Percentiles rank a stretch among this genome's conserved stretches.
These are phyloP conservation scores for Crepidotus sp. DNA, from an alignment of 1,284 basidiomycete species.

Conservation along the genomic window DNA sequence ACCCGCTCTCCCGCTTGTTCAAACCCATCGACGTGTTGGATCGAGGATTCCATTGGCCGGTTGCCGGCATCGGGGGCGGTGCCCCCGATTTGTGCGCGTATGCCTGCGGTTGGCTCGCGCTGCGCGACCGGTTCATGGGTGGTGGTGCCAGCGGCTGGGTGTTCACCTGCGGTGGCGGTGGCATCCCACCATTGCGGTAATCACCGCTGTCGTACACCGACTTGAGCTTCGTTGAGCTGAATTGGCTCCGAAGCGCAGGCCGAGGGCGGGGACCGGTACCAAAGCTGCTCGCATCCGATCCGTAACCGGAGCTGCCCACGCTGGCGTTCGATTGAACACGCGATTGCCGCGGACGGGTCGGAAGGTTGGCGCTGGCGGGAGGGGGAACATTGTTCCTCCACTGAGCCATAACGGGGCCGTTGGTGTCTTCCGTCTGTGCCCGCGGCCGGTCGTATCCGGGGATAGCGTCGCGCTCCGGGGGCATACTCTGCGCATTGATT, in stretches of 20 bases:
- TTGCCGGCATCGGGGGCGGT: slow-evolving; percentile 56
- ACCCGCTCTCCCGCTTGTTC: slow-evolving; percentile 67
- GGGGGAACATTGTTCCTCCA: slow-evolving; percentile 43
- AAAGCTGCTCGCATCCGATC: slow-evolving; percentile 45
- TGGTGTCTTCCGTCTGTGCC: slow-evolving; percentile 67
- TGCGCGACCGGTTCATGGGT: slow-evolving; percentile 49
- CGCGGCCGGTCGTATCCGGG: slow-evolving; percentile 46
- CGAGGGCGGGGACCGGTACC: slow-evolving; percentile 35
- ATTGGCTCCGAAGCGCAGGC: slow-evolving; percentile 57
- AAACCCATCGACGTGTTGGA: slow-evolving; percentile 43
- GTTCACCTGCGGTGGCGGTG: slow-evolving; percentile 18
- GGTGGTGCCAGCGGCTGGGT: slow-evolving; percentile 18
- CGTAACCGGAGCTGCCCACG: slow-evolving; percentile 21
- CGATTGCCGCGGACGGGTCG: slow-evolving; percentile 36
- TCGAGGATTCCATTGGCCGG: slow-evolving; percentile 41
- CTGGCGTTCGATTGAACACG: slow-evolving; percentile 42
- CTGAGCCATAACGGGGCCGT: slow-evolving; percentile 54
- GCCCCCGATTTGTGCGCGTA: slow-evolving; percentile 49
- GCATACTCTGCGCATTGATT: slow-evolving; percentile 49
- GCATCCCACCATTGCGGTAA: slow-evolving; percentile 38
- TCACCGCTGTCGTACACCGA: slow-evolving; percentile 40
- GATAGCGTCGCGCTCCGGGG: slow-evolving; percentile 44
- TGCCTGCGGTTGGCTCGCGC: slow-evolving; percentile 65
- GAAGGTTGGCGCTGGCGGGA: slow-evolving; percentile 21
- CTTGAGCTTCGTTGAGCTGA: slow-evolving; percentile 57